Evolutionary conservation across 306 rosid genomes (phyloP), one percentile per base, ranked within the genome.

Genomic region (Cucumis cinereus): DNA sequence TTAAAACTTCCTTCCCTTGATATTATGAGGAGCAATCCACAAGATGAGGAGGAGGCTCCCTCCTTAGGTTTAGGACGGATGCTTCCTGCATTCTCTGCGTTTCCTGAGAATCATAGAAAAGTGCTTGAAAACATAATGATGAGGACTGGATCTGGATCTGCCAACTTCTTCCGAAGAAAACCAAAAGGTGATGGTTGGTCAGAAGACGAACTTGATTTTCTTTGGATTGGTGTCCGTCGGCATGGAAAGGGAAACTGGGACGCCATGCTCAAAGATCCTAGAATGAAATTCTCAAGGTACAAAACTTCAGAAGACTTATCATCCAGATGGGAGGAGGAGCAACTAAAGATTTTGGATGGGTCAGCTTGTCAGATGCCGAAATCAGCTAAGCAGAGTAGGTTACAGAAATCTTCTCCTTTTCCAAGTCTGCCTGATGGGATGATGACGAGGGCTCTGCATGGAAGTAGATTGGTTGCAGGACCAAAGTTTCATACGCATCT

Each of bases 161-260:
- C 84, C 75, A 88, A 75, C 79, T 66, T 77, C 63, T 71, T 82
- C 38, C 90, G 83, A 78, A 90, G 86, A 86, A 90, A 87, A 86
- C 76, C 89, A 30, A 95, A 86, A 81, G 86, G 78, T 43, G 98
- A 92, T 74, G 85, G 88, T 28, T 95, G 99, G 99, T 84, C 97
- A 33, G 99, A 95, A 87, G 99, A 95, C 78, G 99, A 95, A 84
- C 99, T 95, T 76, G 99, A 95, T 85, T 90, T 81, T 76, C 91
- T 95, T 73, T 95, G 99, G 99, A 87, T 95, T 64, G 99, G 99
- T 82, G 96, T 95, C 76, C 99, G 99, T 30, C 88, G 98, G 86
- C 97, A 92, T 80, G 99, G 99, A 74, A 87, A 87, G 87, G 98
- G 97, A 40, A 90, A 95, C 78, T 95, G 99, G 99, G 97, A 90